Evolutionary conservation across 1,139 yeast genomes (phyloP).

Genomic region (Nakaseomyces uthaithaninus): DNA sequence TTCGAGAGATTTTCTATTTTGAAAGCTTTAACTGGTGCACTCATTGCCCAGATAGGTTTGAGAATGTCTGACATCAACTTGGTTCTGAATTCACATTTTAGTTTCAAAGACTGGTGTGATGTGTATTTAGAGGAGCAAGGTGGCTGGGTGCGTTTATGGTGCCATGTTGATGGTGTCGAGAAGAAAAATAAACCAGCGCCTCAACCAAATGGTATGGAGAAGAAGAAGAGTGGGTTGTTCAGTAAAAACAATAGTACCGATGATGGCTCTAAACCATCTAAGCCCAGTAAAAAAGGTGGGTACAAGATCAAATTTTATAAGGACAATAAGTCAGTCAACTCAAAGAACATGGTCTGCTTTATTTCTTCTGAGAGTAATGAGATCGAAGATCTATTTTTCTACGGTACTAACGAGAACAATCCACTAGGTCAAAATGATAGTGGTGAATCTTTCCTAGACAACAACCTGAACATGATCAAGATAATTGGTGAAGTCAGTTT

Average conservation of each 20-base stretch:
- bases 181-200: slow-evolving; percentile 9
- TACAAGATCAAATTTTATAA: slow-evolving; percentile 28
- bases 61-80: slow-evolving; percentile 27
- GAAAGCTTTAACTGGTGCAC: slow-evolving; percentile 27
- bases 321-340: slow-evolving; percentile 21
- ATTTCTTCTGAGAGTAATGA: slow-evolving; percentile 22
- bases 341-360: slow-evolving; percentile 22
- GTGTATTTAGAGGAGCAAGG: slow-evolving; percentile 25
- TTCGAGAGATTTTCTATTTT: slow-evolving; percentile 25
- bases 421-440: slow-evolving; percentile 3
- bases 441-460: slow-evolving; percentile 12
- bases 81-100: slow-evolving; percentile 23
- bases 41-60: slow-evolving; percentile 25
- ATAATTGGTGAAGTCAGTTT: slow-evolving; percentile 10
- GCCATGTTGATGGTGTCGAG: slow-evolving; percentile 25
- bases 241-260: slow-evolving; percentile 2
- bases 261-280: neutral
- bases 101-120: slow-evolving; percentile 32
- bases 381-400: slow-evolving; percentile 27
- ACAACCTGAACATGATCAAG: slow-evolving; percentile 16
- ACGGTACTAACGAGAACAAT: slow-evolving; percentile 12
- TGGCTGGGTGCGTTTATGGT: slow-evolving; percentile 31
- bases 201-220: slow-evolving; percentile 7
- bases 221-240: slow-evolving; percentile 2
- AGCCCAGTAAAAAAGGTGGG: slow-evolving; percentile 16